Conservation (phyloP, 73 alveolate genomes). For the Symbiodinium natans region DNA sequence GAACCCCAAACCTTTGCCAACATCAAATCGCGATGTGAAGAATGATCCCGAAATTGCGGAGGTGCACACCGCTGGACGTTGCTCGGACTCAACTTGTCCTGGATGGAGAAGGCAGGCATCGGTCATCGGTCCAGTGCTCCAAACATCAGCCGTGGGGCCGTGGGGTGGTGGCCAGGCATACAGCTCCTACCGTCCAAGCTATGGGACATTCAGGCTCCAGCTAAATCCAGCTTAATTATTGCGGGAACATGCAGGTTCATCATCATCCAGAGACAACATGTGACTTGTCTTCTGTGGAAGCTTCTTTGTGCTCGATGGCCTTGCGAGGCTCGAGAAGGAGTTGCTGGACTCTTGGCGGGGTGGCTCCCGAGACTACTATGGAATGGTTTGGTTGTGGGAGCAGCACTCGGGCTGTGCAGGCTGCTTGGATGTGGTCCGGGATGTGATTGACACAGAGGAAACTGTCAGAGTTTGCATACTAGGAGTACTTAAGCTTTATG, state of each 20-base stretch:
- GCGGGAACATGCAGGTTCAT: too few species aligned
- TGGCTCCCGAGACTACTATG: slow-evolving; percentile 88
- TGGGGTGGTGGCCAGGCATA: not conserved
- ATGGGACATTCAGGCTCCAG: slow-evolving; percentile 22
- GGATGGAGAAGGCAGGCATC: slow-evolving; percentile 30
- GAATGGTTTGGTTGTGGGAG: slow-evolving; percentile 71
- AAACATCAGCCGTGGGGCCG: not conserved
- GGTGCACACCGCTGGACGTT: slow-evolving; percentile 91
- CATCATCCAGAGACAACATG: too few species aligned
- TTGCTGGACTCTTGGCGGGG: slow-evolving; percentile 82
- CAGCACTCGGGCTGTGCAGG: slow-evolving; percentile 73
- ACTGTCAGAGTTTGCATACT: too few species aligned
- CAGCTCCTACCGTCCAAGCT: slow-evolving; percentile 3
- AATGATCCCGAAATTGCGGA: too few species aligned
- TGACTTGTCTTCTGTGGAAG: too few species aligned
- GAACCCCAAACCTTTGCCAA: too few species aligned
- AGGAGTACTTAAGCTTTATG: too few species aligned
- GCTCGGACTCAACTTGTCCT: slow-evolving; percentile 86
- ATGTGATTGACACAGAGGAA: too few species aligned
- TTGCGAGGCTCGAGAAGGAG: slow-evolving; percentile 57
- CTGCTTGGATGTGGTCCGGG: not conserved
- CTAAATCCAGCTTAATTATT: too few species aligned
- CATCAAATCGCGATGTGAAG: too few species aligned
- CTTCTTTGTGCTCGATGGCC: too few species aligned
- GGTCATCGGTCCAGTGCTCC: not conserved